Conservation (phyloP, 164 flowering plant genomes). For the Aristolochia fimbriata region DNA sequence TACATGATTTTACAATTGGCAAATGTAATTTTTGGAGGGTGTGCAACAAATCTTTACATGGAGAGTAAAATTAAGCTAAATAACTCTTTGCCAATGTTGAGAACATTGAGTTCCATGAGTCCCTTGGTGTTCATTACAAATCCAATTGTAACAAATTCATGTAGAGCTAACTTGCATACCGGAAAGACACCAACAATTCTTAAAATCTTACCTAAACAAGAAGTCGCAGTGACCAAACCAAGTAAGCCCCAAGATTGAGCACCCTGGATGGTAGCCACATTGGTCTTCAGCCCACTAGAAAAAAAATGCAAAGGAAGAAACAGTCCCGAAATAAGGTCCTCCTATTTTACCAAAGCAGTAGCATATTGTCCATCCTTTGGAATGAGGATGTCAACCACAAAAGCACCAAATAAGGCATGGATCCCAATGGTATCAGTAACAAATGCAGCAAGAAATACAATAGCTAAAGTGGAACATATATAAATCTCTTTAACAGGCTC, state of each 20-base stretch:
- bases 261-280: constrained; percentile 66
- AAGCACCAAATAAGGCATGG: constrained; percentile 80
- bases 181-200: constrained; percentile 51
- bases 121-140: constrained; percentile 84
- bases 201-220: constrained; percentile 71
- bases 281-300: constrained; percentile 74
- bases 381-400: constrained; percentile 54
- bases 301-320: constrained; percentile 72
- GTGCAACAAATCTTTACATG: too few relatives aligned
- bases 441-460: constrained; percentile 59
- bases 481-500: constrained; percentile 62
- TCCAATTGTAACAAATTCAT: constrained; percentile 57
- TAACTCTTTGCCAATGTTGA: constrained; percentile 72
- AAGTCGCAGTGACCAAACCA: constrained; percentile 51
- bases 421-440: constrained; percentile 69
- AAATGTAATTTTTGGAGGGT: too few relatives aligned
- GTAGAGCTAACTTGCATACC: constrained; percentile 28
- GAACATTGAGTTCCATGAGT: constrained; percentile 79
- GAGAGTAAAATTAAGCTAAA: not conserved
- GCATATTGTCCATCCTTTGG: constrained; percentile 78
- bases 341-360: constrained; percentile 59
- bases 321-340: constrained; percentile 76
- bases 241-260: constrained; percentile 78
- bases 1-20: not conserved
- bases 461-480: constrained; percentile 41